Evolutionary conservation across 345 rosid genomes (phyloP).

Genomic region (Brassica incana): DNA sequence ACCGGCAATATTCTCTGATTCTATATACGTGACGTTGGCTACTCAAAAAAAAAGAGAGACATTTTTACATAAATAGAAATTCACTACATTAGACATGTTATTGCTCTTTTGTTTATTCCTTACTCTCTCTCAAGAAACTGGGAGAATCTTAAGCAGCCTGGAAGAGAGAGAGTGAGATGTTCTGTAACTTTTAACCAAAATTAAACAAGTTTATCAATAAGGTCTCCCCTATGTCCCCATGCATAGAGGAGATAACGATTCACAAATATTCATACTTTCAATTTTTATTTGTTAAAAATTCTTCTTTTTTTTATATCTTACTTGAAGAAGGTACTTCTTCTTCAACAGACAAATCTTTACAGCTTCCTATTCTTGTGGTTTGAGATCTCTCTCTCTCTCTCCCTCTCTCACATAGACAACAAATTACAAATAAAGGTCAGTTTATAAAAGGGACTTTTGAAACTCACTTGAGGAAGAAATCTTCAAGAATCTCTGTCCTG

Average conservation of each 20-base stretch:
- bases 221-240: slow-evolving; percentile 30
- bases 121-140: no score
- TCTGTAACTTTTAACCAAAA: no score
- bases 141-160: no score
- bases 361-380: slow-evolving; percentile 2
- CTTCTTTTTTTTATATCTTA: background rate
- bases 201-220: no score
- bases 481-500: slow-evolving; percentile 37
- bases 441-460: background rate
- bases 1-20: slow-evolving; percentile 9
- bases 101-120: background rate
- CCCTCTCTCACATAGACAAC: slow-evolving; percentile 35
- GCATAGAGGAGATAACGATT: slow-evolving; percentile 32
- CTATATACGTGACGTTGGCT: slow-evolving; percentile 10
- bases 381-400: background rate
- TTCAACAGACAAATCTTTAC: background rate
- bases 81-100: slow-evolving; percentile 35
- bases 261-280: slow-evolving; percentile 19
- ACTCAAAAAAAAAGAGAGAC: background rate
- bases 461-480: slow-evolving; percentile 37
- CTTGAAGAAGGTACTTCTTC: slow-evolving; percentile 13
- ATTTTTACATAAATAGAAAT: slow-evolving; percentile 33
- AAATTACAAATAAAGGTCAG: background rate
- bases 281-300: background rate
- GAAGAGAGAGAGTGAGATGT: no score